phyloP scores from a whole-genome alignment of 495 filamentous ascomycete genomes.

The Hypoxylon intermedium region DNA sequence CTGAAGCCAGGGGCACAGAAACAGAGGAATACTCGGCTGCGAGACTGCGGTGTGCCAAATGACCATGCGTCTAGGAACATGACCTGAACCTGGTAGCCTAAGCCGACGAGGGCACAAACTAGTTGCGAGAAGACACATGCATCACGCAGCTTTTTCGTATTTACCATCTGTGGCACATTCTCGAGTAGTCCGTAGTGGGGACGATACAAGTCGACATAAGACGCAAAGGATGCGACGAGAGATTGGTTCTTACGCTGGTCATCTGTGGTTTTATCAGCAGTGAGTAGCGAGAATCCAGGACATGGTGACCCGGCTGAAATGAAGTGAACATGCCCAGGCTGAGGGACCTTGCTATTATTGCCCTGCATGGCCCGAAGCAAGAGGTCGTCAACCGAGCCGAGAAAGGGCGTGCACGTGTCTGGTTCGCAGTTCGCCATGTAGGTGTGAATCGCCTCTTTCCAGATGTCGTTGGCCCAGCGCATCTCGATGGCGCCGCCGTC shows the following conservation, averaged over 20 bases:
- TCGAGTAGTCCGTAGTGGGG: constrained; percentile 76
- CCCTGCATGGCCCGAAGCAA: constrained; percentile 62
- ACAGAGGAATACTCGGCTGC: constrained; percentile 69
- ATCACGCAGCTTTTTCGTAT: constrained; percentile 42
- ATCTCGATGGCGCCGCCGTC: constrained; percentile 70
- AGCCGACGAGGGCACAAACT: constrained; percentile 69
- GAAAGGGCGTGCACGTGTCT: constrained; percentile 54
- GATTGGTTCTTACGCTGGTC: constrained; percentile 68
- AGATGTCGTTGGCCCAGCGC: constrained; percentile 70
- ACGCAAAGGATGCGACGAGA: constrained; percentile 73
- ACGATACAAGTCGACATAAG: constrained; percentile 74
- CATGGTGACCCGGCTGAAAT: constrained; percentile 78
- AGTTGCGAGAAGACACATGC: constrained; percentile 72
- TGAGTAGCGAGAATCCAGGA: constrained; percentile 71
- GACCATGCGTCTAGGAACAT: constrained; percentile 73
- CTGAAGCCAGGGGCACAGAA: constrained; percentile 67
- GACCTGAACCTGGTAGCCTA: constrained; percentile 74
- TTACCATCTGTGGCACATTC: constrained; percentile 71
- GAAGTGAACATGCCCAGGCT: constrained; percentile 67
- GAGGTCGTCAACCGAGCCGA: constrained; percentile 75
- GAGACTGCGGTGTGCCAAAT: constrained; percentile 65
- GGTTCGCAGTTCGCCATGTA: constrained; percentile 66
- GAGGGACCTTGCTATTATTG: constrained; percentile 54
- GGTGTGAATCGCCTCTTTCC: constrained; percentile 66
- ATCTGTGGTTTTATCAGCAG: constrained; percentile 55